Evolutionary conservation across 768 basidiomycete species (phyloP), one percentile per base, ranked within the genome.

Genomic region (Phaeolepiota aurea): DNA sequence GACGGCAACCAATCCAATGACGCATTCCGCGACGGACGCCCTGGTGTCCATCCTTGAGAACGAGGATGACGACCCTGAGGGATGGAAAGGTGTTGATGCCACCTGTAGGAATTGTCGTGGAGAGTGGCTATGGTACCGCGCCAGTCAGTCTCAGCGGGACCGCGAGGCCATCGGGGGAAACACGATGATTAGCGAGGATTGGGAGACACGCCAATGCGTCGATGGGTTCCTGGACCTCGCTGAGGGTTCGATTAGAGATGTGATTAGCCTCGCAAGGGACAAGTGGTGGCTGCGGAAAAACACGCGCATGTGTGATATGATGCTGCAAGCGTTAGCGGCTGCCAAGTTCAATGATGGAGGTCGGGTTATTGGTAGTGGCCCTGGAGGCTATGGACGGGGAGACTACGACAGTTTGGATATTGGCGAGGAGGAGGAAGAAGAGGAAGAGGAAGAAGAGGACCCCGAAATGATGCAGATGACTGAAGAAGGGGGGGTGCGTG

Each of bases 221-320:
- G 82, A 82, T 38, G 71, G 71, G n/a, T 88, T 83, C 59, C 58
- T 87, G 28, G 84, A 87, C 42, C 64, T 82, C 18, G 82, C 73
- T 2, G 86, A 87, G 47, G 85, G 85, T 15, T 72, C 66, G 4
- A 72, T 87, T 44, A 49, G 54, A 32, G 78, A 83, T 34, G 77
- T 87, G 15, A 54, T 86, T 22, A 54, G 54, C 20, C 57, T 82
- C 20, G 79, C 80, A 12, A 67, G 75, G 45, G 86, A 87, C 56
- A 82, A 84, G 55, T 64, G 69, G 41, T 88, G 86, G 86, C 54
- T 87, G 36, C 63, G 76, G 25, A 68, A 61, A 30, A 56, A 75
- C 52, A 88, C 86, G 0, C 79, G 79, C 46, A 67, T 86, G 44
- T 64, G 66, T 1, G 79, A 82, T 42, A 68, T 86, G 53, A 72